Base-by-base conservation (phyloP, 148 eudicot genomes). In the Diospyros lotus region DNA sequence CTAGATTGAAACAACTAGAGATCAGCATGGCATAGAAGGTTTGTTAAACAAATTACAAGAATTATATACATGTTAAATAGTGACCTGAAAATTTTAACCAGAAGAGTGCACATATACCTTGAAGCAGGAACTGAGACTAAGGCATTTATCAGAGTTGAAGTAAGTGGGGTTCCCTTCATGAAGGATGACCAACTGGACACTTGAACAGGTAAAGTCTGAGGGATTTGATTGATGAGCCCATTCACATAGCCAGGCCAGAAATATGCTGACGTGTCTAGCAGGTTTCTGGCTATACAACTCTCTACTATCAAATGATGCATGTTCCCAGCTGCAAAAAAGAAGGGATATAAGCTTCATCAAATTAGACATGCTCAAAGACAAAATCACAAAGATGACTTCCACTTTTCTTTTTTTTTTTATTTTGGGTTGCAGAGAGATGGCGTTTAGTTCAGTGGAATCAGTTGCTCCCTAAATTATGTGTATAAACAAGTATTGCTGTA, bases 161-260 rank as follows among this genome's bases (percentile, higher is more conserved):
- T 82, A 73, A 88, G 86, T 56, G 86, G 81, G 73, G 85, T 79
- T 50, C 92, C 92, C 75, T 82, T 78, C 88, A 88, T 84, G 58
- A 88, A 84, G 64, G 89, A 81, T 78, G 89, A 82, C 92, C 92
- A 88, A 51, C 85, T 81, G 71, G 89, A 80, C 64, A 73, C 78
- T 72, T 88, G 89, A 67, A 78, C 76, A 58, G 86, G 73, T 66
- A 81, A 59, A 66, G 64, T 73, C 74, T 78, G 76, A 77, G 89
- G 81, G 64, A 81, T 68, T 77, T 82, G 83, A 60, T 86, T 85
- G 17, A 77, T 68, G 63, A 41, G 73, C 55, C 77, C 82, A 55
- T 79, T 82, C 52, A 83, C 88, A 76, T 88, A 88, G 55, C 88
- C 92, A 4, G 89, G 89, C 92, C 92, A 88, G 68, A 72, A 73